Conservation (phyloP, 441 rosid genomes). For the Theobroma grandiflorum region DNA sequence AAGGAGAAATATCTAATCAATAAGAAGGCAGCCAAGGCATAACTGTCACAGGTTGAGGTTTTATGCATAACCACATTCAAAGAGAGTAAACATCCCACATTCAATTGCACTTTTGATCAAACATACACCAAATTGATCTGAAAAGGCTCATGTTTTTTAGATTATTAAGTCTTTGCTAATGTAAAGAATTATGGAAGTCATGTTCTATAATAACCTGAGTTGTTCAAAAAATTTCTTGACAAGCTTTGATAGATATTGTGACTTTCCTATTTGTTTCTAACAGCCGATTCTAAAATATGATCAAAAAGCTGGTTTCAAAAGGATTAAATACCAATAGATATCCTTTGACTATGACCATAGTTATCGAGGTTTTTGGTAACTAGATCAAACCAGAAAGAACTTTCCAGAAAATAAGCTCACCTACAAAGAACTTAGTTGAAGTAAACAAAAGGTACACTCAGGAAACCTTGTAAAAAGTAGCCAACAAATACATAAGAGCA, state of each 20-base stretch:
- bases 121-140: neutral
- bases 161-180: neutral
- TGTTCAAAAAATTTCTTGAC: constrained; percentile 4
- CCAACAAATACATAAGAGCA: neutral
- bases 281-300: neutral
- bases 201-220: constrained; percentile 3
- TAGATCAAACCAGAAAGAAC: constrained; percentile 11
- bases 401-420: neutral
- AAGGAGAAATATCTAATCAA: neutral
- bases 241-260: neutral
- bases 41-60: neutral
- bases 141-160: constrained; percentile 3
- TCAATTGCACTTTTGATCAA: neutral
- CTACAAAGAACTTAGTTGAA: constrained; percentile 2
- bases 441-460: neutral
- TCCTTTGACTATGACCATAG: neutral
- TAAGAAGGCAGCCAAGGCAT: neutral
- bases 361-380: no score
- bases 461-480: constrained; percentile 6
- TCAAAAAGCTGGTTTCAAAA: constrained; percentile 7
- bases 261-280: neutral
- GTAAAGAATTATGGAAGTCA: neutral
- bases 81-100: neutral
- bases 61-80: neutral
- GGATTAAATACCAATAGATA: neutral